A percentile compares a stretch with the other conserved stretches of the same genome.
These are phyloP conservation scores for Lactarius pseudohatsudake DNA, from an alignment of 768 basidiomycete species.

Conservation along the genomic window DNA sequence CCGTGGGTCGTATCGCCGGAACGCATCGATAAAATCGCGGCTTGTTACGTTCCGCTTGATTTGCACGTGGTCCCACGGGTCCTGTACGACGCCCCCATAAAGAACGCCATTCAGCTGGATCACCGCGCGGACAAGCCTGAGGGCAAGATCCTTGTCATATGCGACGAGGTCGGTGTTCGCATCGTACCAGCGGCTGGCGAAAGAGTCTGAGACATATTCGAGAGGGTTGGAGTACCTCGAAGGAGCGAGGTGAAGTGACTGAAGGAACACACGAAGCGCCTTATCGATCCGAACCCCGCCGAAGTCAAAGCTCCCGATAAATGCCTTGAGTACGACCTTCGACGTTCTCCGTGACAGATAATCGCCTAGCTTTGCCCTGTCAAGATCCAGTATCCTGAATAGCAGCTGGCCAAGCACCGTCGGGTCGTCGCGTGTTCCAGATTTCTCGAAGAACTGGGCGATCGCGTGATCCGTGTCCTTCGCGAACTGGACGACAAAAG, in stretches of 20 bases:
- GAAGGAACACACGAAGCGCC: slow-evolving; percentile 85
- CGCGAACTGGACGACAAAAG: slow-evolving; percentile 78
- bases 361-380: slow-evolving; percentile 78
- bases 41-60: slow-evolving; percentile 60
- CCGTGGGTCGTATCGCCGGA: slow-evolving; percentile 74
- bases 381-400: slow-evolving; percentile 82
- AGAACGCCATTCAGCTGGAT: slow-evolving; percentile 87
- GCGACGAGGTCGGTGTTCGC: slow-evolving; percentile 77
- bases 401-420: slow-evolving; percentile 70
- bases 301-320: slow-evolving; percentile 87
- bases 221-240: slow-evolving; percentile 45
- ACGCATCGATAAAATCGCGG: slow-evolving; percentile 82
- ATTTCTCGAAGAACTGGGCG: slow-evolving; percentile 61
- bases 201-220: slow-evolving; percentile 77
- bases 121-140: slow-evolving; percentile 74
- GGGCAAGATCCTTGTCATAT: slow-evolving; percentile 79
- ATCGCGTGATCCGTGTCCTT: slow-evolving; percentile 82
- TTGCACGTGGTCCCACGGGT: slow-evolving; percentile 54
- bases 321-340: slow-evolving; percentile 75
- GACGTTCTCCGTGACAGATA: slow-evolving; percentile 77
- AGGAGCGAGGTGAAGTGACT: slow-evolving; percentile 69
- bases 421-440: slow-evolving; percentile 63
- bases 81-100: slow-evolving; percentile 69
- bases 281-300: slow-evolving; percentile 80
- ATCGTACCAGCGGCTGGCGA: slow-evolving; percentile 88